A percentile compares a stretch with the other conserved stretches of the same genome.
Evolutionary conservation across 805 yeast genomes (phyloP).

Genomic region (Zygotorulaspora florentina): DNA sequence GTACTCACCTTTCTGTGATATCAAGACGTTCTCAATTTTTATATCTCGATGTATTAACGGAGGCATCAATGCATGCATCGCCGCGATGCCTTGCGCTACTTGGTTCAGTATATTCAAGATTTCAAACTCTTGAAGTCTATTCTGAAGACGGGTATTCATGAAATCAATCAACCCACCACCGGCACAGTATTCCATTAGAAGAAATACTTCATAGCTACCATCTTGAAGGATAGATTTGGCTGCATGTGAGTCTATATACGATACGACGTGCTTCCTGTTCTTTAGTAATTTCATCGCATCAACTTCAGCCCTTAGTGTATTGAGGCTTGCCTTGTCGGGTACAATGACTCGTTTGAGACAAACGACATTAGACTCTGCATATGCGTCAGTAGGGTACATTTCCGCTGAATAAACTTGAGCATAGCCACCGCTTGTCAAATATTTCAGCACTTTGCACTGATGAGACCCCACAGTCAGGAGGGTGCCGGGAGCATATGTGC

Average conservation of each 20-base stretch:
- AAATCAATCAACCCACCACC: slow-evolving; percentile 73
- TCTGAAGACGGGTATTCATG: slow-evolving; percentile 67
- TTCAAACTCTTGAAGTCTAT: slow-evolving; percentile 64
- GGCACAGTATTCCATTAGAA: slow-evolving; percentile 76
- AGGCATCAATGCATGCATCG: slow-evolving; percentile 69
- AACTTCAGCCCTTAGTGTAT: slow-evolving; percentile 85
- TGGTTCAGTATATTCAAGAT: slow-evolving; percentile 65
- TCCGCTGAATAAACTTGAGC: slow-evolving; percentile 89
- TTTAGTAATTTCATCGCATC: slow-evolving; percentile 91
- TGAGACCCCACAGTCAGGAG: slow-evolving; percentile 80
- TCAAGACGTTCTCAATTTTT: slow-evolving; percentile 74
- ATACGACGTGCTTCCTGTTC: slow-evolving; percentile 76
- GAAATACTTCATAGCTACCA: slow-evolving; percentile 69
- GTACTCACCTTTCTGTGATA: slow-evolving; percentile 53
- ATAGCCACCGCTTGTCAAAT: slow-evolving; percentile 88
- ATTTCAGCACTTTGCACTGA: slow-evolving; percentile 59
- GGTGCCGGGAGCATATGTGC: slow-evolving; percentile 72
- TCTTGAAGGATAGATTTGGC: slow-evolving; percentile 51
- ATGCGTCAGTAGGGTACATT: slow-evolving; percentile 53
- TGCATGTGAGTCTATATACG: slow-evolving; percentile 94
- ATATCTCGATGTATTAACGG: slow-evolving; percentile 76
- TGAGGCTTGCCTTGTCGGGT: slow-evolving; percentile 81
- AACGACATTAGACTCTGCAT: slow-evolving; percentile 52
- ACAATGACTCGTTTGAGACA: slow-evolving; percentile 95
- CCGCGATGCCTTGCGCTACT: slow-evolving; percentile 67